phyloP scores from a whole-genome alignment of 495 filamentous ascomycete genomes.

The Chaetomium tenue region DNA sequence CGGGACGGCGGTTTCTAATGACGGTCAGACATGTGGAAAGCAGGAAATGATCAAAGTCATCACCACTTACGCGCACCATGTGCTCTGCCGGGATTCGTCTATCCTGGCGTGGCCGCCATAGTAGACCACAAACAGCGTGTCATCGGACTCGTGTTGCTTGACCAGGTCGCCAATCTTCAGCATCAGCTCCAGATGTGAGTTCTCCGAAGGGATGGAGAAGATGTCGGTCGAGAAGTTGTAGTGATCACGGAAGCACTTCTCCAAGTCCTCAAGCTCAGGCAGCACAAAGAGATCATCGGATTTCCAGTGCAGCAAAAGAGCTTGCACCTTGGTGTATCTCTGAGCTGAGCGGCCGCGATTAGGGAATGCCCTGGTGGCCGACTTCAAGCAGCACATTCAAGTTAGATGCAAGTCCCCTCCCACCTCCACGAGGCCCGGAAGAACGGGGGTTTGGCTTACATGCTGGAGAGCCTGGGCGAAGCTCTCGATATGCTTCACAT shows the following conservation, averaged over 20 bases:
- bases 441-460: slow-evolving; percentile 34
- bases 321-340: slow-evolving; percentile 52
- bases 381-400: slow-evolving; percentile 32
- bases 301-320: slow-evolving; percentile 54
- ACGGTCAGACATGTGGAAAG: slow-evolving; percentile 1
- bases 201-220: slow-evolving; percentile 52
- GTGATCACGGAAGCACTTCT: slow-evolving; percentile 48
- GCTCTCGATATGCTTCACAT: slow-evolving; percentile 50
- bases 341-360: slow-evolving; percentile 43
- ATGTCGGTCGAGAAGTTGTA: slow-evolving; percentile 50
- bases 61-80: slow-evolving; percentile 52
- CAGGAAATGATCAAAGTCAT: neutral
- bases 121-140: slow-evolving; percentile 54
- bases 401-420: slow-evolving; percentile 7
- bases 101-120: slow-evolving; percentile 56
- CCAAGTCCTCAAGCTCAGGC: slow-evolving; percentile 51
- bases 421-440: neutral
- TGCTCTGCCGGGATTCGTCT: slow-evolving; percentile 51
- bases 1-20: slow-evolving; percentile 36
- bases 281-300: slow-evolving; percentile 55
- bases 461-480: slow-evolving; percentile 51
- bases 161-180: slow-evolving; percentile 49
- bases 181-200: slow-evolving; percentile 52
- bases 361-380: slow-evolving; percentile 51
- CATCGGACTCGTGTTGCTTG: slow-evolving; percentile 48